These are phyloP conservation scores for Lentinula detonsa DNA, from an alignment of 768 basidiomycete genomes.

Conservation along the genomic window DNA sequence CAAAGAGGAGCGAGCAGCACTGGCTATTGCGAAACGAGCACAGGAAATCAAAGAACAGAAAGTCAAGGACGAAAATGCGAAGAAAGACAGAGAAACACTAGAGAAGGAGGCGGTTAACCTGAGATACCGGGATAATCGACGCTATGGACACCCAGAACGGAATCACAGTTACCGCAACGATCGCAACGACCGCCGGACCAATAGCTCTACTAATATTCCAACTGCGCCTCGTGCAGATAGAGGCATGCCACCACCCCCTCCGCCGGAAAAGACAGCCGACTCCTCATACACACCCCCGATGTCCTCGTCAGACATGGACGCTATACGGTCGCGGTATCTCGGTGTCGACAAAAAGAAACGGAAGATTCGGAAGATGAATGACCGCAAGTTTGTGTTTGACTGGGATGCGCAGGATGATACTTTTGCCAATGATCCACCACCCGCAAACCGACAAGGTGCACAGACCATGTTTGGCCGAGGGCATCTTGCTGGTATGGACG, in stretches of 20 bases:
- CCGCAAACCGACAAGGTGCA: constrained; percentile 71
- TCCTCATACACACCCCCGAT: constrained; percentile 53
- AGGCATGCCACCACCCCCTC: constrained; percentile 27
- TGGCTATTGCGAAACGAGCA: constrained; percentile 84
- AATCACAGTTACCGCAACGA: constrained; percentile 33
- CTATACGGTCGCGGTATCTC: constrained; percentile 89
- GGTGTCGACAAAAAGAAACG: constrained; percentile 94
- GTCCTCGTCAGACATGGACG: constrained; percentile 74
- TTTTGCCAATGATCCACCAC: constrained; percentile 69
- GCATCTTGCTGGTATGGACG: constrained; percentile 82
- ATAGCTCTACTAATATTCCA: constrained; percentile 64
- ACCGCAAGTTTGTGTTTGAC: constrained; percentile 98
- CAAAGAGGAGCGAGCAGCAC: constrained; percentile 83
- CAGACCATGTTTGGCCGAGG: constrained; percentile 89
- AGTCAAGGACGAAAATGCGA: constrained; percentile 55
- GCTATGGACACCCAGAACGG: constrained; percentile 46
- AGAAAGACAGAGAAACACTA: constrained; percentile 59
- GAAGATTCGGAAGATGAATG: constrained; percentile 90
- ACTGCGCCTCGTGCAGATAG: constrained; percentile 82
- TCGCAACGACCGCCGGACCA: constrained; percentile 23
- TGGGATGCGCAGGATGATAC: constrained; percentile 99
- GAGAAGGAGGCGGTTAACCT: constrained; percentile 73
- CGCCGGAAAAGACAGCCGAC: constrained; percentile 33
- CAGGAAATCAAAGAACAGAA: constrained; percentile 76
- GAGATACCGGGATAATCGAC: constrained; percentile 39